Percentiles rank a stretch among this genome's conserved stretches.
Evolutionary conservation across 1,139 yeast genomes (phyloP).

Genomic region (Kodamaea arcana): DNA sequence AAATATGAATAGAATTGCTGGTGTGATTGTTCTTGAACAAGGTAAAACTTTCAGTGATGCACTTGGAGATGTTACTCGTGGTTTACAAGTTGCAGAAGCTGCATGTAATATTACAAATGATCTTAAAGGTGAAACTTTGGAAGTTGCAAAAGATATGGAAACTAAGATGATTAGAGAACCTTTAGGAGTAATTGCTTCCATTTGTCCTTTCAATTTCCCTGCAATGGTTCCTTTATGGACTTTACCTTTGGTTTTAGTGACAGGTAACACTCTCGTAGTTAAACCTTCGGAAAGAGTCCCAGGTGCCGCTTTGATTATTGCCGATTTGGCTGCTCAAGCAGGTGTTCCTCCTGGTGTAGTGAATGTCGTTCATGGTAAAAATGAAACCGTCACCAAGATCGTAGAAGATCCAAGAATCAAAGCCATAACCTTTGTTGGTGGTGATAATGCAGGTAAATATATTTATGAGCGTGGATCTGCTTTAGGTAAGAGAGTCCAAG

Average conservation of each 20-base stretch:
- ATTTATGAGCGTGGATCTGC: slow-evolving; percentile 65
- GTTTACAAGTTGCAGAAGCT: slow-evolving; percentile 79
- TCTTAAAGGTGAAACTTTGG: slow-evolving; percentile 62
- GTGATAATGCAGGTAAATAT: slow-evolving; percentile 73
- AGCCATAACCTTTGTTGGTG: slow-evolving; percentile 77
- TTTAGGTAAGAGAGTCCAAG: slow-evolving; percentile 74
- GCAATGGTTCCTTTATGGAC: slow-evolving; percentile 89
- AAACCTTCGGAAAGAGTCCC: slow-evolving; percentile 81
- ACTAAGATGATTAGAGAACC: slow-evolving; percentile 70
- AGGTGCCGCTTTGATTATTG: slow-evolving; percentile 74
- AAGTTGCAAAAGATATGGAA: slow-evolving; percentile 74
- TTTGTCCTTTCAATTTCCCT: slow-evolving; percentile 77
- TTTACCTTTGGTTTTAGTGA: slow-evolving; percentile 67
- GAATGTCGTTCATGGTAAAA: slow-evolving; percentile 73
- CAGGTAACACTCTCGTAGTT: slow-evolving; percentile 73
- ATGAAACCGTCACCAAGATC: slow-evolving; percentile 70
- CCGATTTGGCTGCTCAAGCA: slow-evolving; percentile 70
- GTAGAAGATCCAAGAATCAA: slow-evolving; percentile 73
- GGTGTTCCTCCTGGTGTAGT: slow-evolving; percentile 78
- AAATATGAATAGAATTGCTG: slow-evolving; percentile 70
- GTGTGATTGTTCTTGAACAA: slow-evolving; percentile 71
- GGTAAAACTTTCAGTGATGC: slow-evolving; percentile 81
- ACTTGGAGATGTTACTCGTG: slow-evolving; percentile 73
- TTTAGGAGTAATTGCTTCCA: slow-evolving; percentile 64
- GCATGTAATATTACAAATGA: slow-evolving; percentile 60